Conservation (phyloP, 2,329 filamentous ascomycete species). For the Pseudogymnoascus sp. region DNA sequence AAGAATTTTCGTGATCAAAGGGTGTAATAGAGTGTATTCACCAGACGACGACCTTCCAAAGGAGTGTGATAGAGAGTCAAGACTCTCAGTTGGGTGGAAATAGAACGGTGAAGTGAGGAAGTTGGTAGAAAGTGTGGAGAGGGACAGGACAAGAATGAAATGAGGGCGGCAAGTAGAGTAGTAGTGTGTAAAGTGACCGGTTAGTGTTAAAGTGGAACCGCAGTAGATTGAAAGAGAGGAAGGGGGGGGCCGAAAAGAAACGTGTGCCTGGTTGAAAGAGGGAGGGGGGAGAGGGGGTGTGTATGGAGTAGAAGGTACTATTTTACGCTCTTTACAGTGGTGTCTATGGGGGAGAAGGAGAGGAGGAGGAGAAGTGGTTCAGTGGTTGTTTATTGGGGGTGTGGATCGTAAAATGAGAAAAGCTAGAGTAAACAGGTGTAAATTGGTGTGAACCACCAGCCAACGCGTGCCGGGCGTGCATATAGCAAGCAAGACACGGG, state of each 20-base stretch:
- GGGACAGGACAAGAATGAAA: background rate
- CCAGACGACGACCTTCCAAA: constrained; percentile 27
- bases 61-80: constrained; percentile 30
- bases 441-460: background rate
- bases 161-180: background rate
- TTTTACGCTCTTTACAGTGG: background rate
- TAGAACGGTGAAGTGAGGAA: background rate
- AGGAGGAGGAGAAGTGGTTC: too few species aligned
- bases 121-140: background rate
- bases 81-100: constrained; percentile 21
- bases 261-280: background rate
- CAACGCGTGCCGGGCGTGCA: background rate
- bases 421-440: background rate
- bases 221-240: background rate
- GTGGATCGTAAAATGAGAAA: background rate
- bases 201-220: background rate
- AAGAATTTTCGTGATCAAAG: constrained; percentile 6
- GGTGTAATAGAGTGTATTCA: background rate
- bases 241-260: background rate
- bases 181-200: background rate
- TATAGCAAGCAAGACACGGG: background rate
- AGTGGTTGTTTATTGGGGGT: background rate
- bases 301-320: background rate
- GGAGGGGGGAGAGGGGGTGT: background rate
- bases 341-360: background rate